Evolutionary conservation across 2,329 filamentous ascomycete species (phyloP).

Genomic region (Colletotrichum echinochloae): DNA sequence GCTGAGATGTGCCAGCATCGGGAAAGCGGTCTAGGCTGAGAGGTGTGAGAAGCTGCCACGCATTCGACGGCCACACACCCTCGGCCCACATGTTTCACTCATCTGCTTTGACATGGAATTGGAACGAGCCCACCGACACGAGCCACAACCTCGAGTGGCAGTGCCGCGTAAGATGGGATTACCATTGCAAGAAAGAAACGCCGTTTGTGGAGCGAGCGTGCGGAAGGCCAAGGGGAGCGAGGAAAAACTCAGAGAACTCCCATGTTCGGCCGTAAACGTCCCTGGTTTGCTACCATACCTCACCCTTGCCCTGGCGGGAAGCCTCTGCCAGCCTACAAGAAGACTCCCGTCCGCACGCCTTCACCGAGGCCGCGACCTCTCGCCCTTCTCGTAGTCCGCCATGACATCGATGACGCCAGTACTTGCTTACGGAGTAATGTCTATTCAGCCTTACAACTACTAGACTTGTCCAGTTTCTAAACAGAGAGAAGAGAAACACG

Average conservation of each 20-base stretch:
- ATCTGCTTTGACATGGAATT: slow-evolving; percentile 39
- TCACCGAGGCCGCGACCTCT: slow-evolving; percentile 2
- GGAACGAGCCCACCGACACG: slow-evolving; percentile 24
- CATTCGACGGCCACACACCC: slow-evolving; percentile 19
- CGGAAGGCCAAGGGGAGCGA: not conserved
- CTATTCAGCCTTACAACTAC: slow-evolving; percentile 25
- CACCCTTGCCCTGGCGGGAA: not conserved
- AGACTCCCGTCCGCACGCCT: slow-evolving; percentile 25
- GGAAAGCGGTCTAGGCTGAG: slow-evolving; percentile 23
- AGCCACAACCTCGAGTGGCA: slow-evolving; percentile 11
- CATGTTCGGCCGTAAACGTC: not conserved
- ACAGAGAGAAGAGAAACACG: slow-evolving; percentile 8
- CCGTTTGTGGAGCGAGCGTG: slow-evolving; percentile 21
- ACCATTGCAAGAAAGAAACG: slow-evolving; percentile 14
- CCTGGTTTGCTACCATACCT: not conserved
- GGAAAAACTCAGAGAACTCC: not conserved
- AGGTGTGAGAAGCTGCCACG: slow-evolving; percentile 35
- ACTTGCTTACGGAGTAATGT: slow-evolving; percentile 36
- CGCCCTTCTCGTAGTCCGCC: slow-evolving; percentile 29
- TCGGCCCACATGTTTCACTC: slow-evolving; percentile 38
- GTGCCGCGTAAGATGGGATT: slow-evolving; percentile 21
- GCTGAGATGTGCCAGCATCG: slow-evolving; percentile 15
- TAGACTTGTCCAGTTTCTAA: slow-evolving; percentile 26
- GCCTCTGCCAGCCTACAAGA: slow-evolving; percentile 25
- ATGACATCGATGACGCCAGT: slow-evolving; percentile 30